A percentile compares a stretch with the other conserved stretches of the same genome.
Conservation (phyloP, 176 grass and related monocot species). For the Eleusine indica region DNA sequence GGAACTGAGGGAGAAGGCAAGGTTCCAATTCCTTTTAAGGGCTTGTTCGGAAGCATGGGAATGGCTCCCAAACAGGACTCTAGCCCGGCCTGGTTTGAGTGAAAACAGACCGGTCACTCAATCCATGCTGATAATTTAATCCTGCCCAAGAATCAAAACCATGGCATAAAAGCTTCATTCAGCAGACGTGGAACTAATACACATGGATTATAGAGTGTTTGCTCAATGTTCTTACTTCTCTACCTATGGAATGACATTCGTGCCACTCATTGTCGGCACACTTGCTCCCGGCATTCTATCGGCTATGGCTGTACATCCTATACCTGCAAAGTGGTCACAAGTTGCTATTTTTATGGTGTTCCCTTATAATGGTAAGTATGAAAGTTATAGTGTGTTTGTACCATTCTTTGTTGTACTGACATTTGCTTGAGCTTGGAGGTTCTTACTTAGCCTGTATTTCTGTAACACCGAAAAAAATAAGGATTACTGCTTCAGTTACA, state of each 20-base stretch:
- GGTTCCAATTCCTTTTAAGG: no score
- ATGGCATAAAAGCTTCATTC: no score
- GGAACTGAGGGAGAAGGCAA: no score
- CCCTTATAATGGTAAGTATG: slow-evolving; percentile 35
- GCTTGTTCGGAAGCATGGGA: no score
- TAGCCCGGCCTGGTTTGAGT: no score
- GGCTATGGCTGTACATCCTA: slow-evolving; percentile 48
- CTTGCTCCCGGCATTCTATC: slow-evolving; percentile 60
- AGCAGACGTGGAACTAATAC: no score
- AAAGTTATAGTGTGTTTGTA: slow-evolving; percentile 41
- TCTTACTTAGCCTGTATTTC: slow-evolving; percentile 97
- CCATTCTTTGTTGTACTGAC: slow-evolving; percentile 64
- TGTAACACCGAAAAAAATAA: slow-evolving; percentile 49
- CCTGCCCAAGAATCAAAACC: no score
- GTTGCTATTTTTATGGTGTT: slow-evolving; percentile 3
- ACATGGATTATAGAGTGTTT: slow-evolving; percentile 34
- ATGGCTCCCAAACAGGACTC: no score
- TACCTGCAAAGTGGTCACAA: slow-evolving; percentile 48
- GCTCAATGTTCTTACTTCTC: slow-evolving; percentile 69
- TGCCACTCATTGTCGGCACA: slow-evolving; percentile 47
- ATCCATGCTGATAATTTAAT: no score
- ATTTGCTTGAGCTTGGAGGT: slow-evolving; percentile 81
- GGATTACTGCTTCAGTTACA: slow-evolving; percentile 32
- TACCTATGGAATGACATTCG: slow-evolving; percentile 59
- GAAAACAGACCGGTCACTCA: no score